Evolutionary conservation across 768 basidiomycete species (phyloP).

Genomic region (Termitomyces sp.): DNA sequence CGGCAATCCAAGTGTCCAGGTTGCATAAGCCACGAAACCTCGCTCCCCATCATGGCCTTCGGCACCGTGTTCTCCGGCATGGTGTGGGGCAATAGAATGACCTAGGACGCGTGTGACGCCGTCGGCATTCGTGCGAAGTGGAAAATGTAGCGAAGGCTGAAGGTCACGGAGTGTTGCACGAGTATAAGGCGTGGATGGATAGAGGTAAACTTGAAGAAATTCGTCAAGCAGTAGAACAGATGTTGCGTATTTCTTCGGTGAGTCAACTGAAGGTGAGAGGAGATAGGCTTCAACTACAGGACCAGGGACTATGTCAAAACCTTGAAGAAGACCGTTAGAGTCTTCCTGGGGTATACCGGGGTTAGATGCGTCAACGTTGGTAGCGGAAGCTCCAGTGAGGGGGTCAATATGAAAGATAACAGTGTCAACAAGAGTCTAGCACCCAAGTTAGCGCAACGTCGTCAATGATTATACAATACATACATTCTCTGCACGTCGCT

Average conservation of each 20-base stretch:
- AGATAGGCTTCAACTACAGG: slow-evolving; percentile 59
- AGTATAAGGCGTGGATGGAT: slow-evolving; percentile 57
- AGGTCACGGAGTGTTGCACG: slow-evolving; percentile 42
- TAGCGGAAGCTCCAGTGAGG: slow-evolving; percentile 67
- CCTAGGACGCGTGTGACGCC: slow-evolving; percentile 34
- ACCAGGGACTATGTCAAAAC: slow-evolving; percentile 59
- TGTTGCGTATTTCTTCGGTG: slow-evolving; percentile 41
- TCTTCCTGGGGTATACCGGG: slow-evolving; percentile 25
- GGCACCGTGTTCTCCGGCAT: slow-evolving; percentile 32
- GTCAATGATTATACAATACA: slow-evolving; percentile 21
- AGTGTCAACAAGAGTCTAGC: slow-evolving; percentile 62
- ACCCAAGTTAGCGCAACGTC: slow-evolving; percentile 4
- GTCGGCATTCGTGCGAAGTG: slow-evolving; percentile 46
- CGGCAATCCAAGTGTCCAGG: slow-evolving; percentile 64
- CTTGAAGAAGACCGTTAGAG: slow-evolving; percentile 46
- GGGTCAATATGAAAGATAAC: slow-evolving; percentile 78
- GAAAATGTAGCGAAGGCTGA: slow-evolving; percentile 51
- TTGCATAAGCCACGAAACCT: slow-evolving; percentile 51
- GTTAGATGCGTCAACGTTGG: neutral
- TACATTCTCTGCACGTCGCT: slow-evolving; percentile 63
- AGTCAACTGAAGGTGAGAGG: slow-evolving; percentile 11
- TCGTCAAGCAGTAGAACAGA: slow-evolving; percentile 71
- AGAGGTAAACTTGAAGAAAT: slow-evolving; percentile 69
- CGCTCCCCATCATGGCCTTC: slow-evolving; percentile 23
- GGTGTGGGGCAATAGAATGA: slow-evolving; percentile 35